Base-by-base conservation (phyloP, 768 basidiomycete species). In the Sporobolomyces roseus region DNA sequence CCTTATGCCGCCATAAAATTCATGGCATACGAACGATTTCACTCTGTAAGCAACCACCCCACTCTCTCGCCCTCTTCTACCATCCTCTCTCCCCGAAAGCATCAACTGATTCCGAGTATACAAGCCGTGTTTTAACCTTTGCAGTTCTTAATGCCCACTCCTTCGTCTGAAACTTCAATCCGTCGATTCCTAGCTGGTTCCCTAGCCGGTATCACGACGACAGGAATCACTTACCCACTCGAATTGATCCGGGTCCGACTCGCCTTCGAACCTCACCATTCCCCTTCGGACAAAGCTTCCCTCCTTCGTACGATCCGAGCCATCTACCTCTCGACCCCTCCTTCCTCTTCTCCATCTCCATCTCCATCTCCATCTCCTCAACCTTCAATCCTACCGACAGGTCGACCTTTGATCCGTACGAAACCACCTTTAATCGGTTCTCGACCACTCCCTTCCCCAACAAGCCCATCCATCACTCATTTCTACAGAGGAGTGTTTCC, bases 401-500 rank as follows among this genome's bases (percentile, higher is more conserved):
- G 13, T 14, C 12, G 7, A 23, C 12, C 45, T n/a, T n/a, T n/a
- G 45, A 46, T 7, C 5, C 29, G 43, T n/a, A 60, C 58, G 45
- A 60, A 60, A 60, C 58, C 58, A 17, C 58, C 67, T 52, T 51
- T 54, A 58, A 51, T 77, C 55, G 74, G 71, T 73, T 75, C 60
- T 54, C 8, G 65, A 8, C 10, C 61, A 36, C 30, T 35, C 66
- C 33, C 74, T 67, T 77, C 75, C 67, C 75, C 41, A 83, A 93
- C 74, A 80, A n/a, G n/a, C n/a, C 83, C 84, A 17, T 88, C 74
- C 88, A 89, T 91, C 60, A 83, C 93, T 63, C 90, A 93, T 75
- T 92, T 98, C 80, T 99, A 98, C 77, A 89, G 96, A 27, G 94
- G 96, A n/a, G 97, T 98, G 80, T 87, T 87, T 10, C 91, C 96